These are phyloP conservation scores for Aspergillus haitiensis DNA, from an alignment of 495 filamentous ascomycete species.

Conservation along the genomic window DNA sequence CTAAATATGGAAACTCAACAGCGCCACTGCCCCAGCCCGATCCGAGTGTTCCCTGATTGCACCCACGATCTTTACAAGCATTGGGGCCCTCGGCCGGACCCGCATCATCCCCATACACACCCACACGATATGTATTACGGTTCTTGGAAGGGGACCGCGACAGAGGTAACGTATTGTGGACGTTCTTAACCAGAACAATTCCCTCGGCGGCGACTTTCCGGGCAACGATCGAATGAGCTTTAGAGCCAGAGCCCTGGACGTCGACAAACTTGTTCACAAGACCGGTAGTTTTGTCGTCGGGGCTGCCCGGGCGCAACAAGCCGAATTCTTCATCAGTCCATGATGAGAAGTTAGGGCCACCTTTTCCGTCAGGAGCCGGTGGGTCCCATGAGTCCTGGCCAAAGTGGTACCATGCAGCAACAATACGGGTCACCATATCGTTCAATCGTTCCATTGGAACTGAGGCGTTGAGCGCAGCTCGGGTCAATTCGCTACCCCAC, in stretches of 20 bases:
- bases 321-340: slow-evolving; percentile 77
- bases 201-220: slow-evolving; percentile 79
- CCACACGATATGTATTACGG: slow-evolving; percentile 56
- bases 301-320: slow-evolving; percentile 62
- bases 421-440: slow-evolving; percentile 91
- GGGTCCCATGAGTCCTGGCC: slow-evolving; percentile 72
- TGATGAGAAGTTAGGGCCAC: slow-evolving; percentile 85
- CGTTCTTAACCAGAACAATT: slow-evolving; percentile 82
- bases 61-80: slow-evolving; percentile 70
- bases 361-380: slow-evolving; percentile 56
- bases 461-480: slow-evolving; percentile 76
- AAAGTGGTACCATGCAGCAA: slow-evolving; percentile 90
- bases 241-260: slow-evolving; percentile 58
- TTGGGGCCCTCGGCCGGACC: slow-evolving; percentile 70
- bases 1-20: slow-evolving; percentile 81
- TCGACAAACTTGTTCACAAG: slow-evolving; percentile 79
- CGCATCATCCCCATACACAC: slow-evolving; percentile 84
- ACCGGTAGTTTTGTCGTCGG: slow-evolving; percentile 50
- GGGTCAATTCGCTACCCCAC: slow-evolving; percentile 77
- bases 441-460: slow-evolving; percentile 80
- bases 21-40: slow-evolving; percentile 90
- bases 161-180: slow-evolving; percentile 62
- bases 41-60: slow-evolving; percentile 80
- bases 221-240: slow-evolving; percentile 68
- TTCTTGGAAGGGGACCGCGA: slow-evolving; percentile 47